A percentile compares a stretch with the other conserved stretches of the same genome.
phyloP scores from a whole-genome alignment of 305 asterid genomes.

The Fraxinus sp. region DNA sequence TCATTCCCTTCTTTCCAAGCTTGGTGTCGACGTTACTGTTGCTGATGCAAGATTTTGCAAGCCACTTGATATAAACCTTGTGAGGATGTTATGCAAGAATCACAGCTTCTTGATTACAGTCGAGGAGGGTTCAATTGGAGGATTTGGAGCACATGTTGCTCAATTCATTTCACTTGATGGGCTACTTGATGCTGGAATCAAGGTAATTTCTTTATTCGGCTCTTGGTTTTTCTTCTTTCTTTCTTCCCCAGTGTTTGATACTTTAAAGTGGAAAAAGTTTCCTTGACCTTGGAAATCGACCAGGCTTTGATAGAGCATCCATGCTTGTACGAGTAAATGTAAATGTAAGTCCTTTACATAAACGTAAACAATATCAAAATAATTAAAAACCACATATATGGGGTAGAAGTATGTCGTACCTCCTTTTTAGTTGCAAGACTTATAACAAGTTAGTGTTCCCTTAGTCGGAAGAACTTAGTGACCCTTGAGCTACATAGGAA shows the following conservation, averaged over 20 bases:
- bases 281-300: background rate
- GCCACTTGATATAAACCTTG: conserved; percentile 72
- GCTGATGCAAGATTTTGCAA: conserved; percentile 98
- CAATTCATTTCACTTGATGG: conserved; percentile 87
- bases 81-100: conserved; percentile 60
- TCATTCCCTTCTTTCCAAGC: conserved; percentile 58
- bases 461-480: no score
- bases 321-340: background rate
- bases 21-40: conserved; percentile 69
- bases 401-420: background rate
- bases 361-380: background rate
- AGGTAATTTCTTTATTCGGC: conserved; percentile 40
- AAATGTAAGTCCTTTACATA: background rate
- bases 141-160: conserved; percentile 89
- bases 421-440: background rate
- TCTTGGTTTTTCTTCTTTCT: background rate
- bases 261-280: background rate
- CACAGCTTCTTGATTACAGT: conserved; percentile 72
- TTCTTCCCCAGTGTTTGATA: background rate
- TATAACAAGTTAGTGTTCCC: background rate
- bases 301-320: background rate
- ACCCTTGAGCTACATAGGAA: background rate
- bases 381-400: background rate
- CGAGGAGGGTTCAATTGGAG: conserved; percentile 91
- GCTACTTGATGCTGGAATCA: conserved; percentile 73